Evolutionary conservation across 108 stramenopile genomes (phyloP), one percentile per base, ranked within the genome.

Genomic region (Skeletonema menzelii): DNA sequence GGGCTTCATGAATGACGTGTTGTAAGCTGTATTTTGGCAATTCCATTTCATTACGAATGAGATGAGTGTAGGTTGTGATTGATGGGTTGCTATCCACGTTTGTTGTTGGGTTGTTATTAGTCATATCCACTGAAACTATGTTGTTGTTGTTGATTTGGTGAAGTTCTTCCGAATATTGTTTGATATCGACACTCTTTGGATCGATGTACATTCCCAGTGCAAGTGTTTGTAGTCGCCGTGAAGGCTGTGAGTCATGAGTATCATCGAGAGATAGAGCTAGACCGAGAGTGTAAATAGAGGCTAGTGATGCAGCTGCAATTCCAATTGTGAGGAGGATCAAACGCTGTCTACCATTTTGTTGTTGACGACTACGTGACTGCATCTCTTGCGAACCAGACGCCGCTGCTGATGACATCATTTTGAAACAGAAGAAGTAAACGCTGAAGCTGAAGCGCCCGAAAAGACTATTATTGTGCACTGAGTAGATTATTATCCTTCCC

Each of bases 121-220:
- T 2, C 2, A 49, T 49, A n/a, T 53, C 49, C 8, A 22, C 22
- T 24, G 49, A 24, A 22, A 22, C 49, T 10, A 22, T 8, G 49
- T 53, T 24, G 15, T 19, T 8, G 49, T 22, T 22, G 49, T 22
- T 22, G 8, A 8, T 10, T 0, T 12, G 11, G 11, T 12, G 10
- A 11, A 12, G 49, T 53, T 53, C 22, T 53, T 20, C 49, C 22
- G 49, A 53, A 17, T 24, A 24, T 53, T 53, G 49, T 22, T 53
- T 53, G 49, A 53, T 53, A 22, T 53, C 49, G 49, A 53, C 49
- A 53, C 49, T 53, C 49, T 53, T 53, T 19, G 49, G 49, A 53
- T 53, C 49, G 22, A 53, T 53, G 49, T 53, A 53, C 22, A 53
- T 53, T 53, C 20, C 49, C 2, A 53, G 22, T 20, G 3, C 31